A percentile compares a stretch with the other conserved stretches of the same genome.
These are phyloP conservation scores for Trypanosoma melophagium DNA, from an alignment of 208 protist genomes.

Conservation along the genomic window DNA sequence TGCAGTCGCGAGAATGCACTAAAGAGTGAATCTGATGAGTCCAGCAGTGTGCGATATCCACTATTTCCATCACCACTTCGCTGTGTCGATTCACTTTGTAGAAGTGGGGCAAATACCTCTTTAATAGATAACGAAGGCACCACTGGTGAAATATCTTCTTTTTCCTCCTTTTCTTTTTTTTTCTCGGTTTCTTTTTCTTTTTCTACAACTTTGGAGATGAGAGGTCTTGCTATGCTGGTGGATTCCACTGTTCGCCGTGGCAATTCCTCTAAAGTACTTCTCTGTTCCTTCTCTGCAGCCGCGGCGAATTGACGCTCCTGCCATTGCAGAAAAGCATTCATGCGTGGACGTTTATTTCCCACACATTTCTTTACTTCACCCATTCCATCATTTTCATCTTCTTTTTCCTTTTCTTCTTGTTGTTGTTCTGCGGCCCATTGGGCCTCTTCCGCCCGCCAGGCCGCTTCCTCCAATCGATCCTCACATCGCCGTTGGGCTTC, in stretches of 20 bases:
- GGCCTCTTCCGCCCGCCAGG: conserved; percentile 40
- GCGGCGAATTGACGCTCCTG: conserved; percentile 19
- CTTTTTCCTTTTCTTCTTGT: neutral
- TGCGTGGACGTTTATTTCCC: neutral
- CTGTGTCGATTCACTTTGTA: conserved; percentile 1
- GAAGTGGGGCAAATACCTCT: conserved; percentile 12
- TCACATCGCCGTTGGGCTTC: conserved; percentile 22
- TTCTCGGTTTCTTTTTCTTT: neutral
- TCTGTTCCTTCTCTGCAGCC: neutral
- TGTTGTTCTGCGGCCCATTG: conserved; percentile 22
- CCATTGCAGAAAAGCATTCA: conserved; percentile 18
- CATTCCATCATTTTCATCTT: conserved; percentile 1
- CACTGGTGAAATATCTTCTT: neutral
- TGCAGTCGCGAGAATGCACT: conserved; percentile 43
- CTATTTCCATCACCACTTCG: neutral
- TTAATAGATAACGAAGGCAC: conserved; percentile 4
- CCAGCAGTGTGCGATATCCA: conserved; percentile 13
- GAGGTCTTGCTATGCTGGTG: neutral
- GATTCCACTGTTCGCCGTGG: too few species aligned
- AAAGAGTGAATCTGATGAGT: conserved; percentile 33
- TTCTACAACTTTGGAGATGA: too few species aligned
- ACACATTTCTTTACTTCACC: neutral
- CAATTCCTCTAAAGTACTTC: too few species aligned
- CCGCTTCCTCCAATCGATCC: conserved; percentile 36
- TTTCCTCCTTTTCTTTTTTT: conserved; percentile 13